phyloP scores from a whole-genome alignment of 345 rosid species.

The Populus euphratica region DNA sequence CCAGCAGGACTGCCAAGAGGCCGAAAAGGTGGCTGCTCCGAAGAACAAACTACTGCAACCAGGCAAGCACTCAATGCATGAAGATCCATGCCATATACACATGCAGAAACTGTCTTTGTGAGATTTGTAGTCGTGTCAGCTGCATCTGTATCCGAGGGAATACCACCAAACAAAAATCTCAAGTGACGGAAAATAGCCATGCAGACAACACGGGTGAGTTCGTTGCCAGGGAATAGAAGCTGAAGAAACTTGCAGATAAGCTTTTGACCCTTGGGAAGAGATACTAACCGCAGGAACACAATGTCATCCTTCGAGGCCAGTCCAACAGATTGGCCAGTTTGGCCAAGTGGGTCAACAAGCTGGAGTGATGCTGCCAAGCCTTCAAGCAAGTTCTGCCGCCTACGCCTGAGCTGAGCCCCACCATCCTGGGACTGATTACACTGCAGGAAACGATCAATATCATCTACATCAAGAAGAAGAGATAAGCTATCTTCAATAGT shows the following conservation, averaged over 20 bases:
- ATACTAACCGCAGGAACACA: slow-evolving; percentile 65
- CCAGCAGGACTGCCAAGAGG: slow-evolving; percentile 90
- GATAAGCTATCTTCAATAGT: slow-evolving; percentile 75
- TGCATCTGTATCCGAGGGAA: slow-evolving; percentile 58
- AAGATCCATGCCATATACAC: slow-evolving; percentile 77
- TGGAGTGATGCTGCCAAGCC: slow-evolving; percentile 87
- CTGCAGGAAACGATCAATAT: slow-evolving; percentile 72
- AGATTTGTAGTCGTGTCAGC: slow-evolving; percentile 62
- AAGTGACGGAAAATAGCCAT: slow-evolving; percentile 94
- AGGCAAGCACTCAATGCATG: slow-evolving; percentile 89
- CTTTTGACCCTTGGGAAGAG: slow-evolving; percentile 85
- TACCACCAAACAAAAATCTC: slow-evolving; percentile 77
- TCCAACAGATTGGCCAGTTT: slow-evolving; percentile 46
- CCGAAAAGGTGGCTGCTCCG: slow-evolving; percentile 94
- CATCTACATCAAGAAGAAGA: slow-evolving; percentile 80
- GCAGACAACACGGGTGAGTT: slow-evolving; percentile 76
- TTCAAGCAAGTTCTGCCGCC: slow-evolving; percentile 69
- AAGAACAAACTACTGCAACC: slow-evolving; percentile 95
- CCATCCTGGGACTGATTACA: slow-evolving; percentile 76
- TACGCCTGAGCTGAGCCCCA: slow-evolving; percentile 67
- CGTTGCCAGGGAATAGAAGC: slow-evolving; percentile 80
- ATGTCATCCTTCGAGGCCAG: slow-evolving; percentile 67
- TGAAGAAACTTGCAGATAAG: slow-evolving; percentile 60
- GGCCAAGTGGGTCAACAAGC: slow-evolving; percentile 85
- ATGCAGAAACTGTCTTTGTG: slow-evolving; percentile 56